Evolutionary conservation across 495 filamentous ascomycete genomes (phyloP), one percentile per base, ranked within the genome.

Genomic region (Penicillium nucicola): DNA sequence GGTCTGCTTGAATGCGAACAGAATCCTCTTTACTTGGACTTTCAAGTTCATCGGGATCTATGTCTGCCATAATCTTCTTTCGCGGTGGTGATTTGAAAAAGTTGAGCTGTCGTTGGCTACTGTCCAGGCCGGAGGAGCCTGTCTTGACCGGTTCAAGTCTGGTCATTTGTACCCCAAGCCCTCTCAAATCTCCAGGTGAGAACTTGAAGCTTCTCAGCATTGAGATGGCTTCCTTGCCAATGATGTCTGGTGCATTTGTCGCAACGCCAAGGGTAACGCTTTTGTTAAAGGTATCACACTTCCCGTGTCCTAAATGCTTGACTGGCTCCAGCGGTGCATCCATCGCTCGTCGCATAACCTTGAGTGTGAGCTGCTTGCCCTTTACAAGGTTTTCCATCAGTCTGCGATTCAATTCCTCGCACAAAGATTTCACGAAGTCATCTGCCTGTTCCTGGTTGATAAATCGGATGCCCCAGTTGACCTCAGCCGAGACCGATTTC

Each of bases 381-480:
- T 88, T 95, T 28, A 97, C 88, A 15, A 83, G 73, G 59, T 95
- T 89, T 49, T 90, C 87, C 39, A 88, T 68, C 20, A 98, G 72
- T 15, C 91, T 79, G 25, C 85, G 84, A 55, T 89, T 82, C 17
- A 97, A 68, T 61, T 97, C 93, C 40, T 85, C 84, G 53, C 86
- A 90, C 2, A 98, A 68, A 51, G 87, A 90, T 43, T 79, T 75
- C 22, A 97, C 75, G 60, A 98, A 98, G 44, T 90, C 86, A 36
- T 97, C 93, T 0, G 88, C 90, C 66, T 98, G 92, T 6, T 81
- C 81, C 51, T 96, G 89, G 39, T 80, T 93, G 46, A 89, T 83
- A 58, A 98, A 98, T 23, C 93, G 84, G 44, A 98, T 93, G 2
- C 93, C 93, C 95, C 95, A 98, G 58, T 96, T 98, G 50, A 98